phyloP scores from a whole-genome alignment of 306 rosid genomes.

The Gastrolobium bilobum region DNA sequence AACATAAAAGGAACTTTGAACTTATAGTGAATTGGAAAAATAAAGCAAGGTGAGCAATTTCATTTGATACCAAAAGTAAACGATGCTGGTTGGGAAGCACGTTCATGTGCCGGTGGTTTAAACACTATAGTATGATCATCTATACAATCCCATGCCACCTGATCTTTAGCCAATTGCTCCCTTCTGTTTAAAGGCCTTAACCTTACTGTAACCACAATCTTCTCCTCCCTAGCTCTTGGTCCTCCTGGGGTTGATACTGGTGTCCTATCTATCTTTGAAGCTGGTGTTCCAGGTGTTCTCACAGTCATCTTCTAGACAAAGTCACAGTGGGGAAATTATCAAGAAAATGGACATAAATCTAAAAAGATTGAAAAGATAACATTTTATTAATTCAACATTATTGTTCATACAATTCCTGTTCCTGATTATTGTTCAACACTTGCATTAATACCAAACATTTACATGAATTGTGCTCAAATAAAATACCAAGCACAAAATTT shows the following conservation, averaged over 20 bases:
- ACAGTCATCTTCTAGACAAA: slow-evolving; percentile 70
- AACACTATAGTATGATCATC: slow-evolving; percentile 77
- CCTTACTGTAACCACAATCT: slow-evolving; percentile 95
- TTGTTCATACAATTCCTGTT: background rate
- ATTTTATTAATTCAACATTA: background rate
- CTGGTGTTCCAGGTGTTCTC: slow-evolving; percentile 93
- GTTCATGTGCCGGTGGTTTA: slow-evolving; percentile 77
- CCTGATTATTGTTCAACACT: background rate
- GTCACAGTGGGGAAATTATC: slow-evolving; percentile 5
- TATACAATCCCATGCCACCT: slow-evolving; percentile 95
- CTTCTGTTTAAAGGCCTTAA: slow-evolving; percentile 88
- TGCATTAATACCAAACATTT: background rate
- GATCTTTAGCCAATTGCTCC: slow-evolving; percentile 91
- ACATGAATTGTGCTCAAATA: background rate
- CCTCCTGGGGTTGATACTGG: slow-evolving; percentile 92
- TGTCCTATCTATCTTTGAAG: slow-evolving; percentile 88
- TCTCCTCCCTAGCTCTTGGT: slow-evolving; percentile 79
- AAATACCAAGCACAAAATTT: slow-evolving; percentile 1
- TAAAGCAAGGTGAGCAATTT: slow-evolving; percentile 2
- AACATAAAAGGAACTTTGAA: slow-evolving; percentile 10
- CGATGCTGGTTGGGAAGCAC: slow-evolving; percentile 71
- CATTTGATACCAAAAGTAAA: slow-evolving; percentile 83
- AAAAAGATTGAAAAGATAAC: background rate
- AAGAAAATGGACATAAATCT: background rate
- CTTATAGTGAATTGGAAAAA: background rate